phyloP scores from a whole-genome alignment of 148 eudicot genomes.

The Rhododendron simsii region DNA sequence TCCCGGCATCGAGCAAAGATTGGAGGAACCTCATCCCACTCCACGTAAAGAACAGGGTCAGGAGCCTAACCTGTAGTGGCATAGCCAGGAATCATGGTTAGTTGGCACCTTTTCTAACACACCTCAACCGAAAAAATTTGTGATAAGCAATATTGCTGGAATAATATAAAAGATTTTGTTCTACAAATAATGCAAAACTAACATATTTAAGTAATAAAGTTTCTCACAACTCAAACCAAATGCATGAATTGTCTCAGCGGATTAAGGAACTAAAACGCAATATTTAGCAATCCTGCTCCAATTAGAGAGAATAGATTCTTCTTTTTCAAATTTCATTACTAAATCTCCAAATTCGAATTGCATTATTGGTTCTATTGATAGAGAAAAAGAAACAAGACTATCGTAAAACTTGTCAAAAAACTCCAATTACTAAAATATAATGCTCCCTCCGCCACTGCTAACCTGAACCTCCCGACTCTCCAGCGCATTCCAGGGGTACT shows the following conservation, averaged over 20 bases:
- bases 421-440: no score
- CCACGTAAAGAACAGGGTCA: conserved; percentile 85
- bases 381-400: not conserved
- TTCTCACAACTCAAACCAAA: not conserved
- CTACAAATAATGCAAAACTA: no score
- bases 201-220: not conserved
- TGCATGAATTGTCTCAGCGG: not conserved
- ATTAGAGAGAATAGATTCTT: not conserved
- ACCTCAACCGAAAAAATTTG: not conserved
- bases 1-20: conserved; percentile 60
- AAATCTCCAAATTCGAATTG: not conserved
- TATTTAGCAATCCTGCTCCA: not conserved
- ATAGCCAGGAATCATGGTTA: not conserved
- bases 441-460: no score
- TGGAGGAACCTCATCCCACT: conserved; percentile 69
- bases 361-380: not conserved
- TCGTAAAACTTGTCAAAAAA: not conserved
- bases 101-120: not conserved
- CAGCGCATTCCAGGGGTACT: conserved; percentile 72
- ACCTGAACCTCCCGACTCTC: conserved; percentile 45
- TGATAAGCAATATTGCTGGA: not conserved
- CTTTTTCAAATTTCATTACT: not conserved
- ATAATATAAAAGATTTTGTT: no score
- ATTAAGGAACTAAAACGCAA: not conserved
- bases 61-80: conserved; percentile 42